Conservation (phyloP, 371 early-diverging fungal genomes). For the Rhizopus arrhizus region DNA sequence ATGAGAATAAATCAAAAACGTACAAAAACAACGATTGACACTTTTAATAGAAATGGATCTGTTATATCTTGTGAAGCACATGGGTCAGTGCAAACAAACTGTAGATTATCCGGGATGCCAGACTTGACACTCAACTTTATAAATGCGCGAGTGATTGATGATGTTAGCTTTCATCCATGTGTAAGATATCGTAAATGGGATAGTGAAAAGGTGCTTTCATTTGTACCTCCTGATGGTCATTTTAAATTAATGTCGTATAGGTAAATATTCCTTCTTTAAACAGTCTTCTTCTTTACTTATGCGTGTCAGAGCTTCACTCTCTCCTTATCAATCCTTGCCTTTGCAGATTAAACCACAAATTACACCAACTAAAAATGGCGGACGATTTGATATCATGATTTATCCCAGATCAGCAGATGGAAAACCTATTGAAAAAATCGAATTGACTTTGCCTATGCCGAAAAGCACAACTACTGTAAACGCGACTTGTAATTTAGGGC, state of each 20-base stretch:
- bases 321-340: conserved; percentile 64
- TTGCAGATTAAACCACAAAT: conserved; percentile 69
- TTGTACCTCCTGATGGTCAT: conserved; percentile 93
- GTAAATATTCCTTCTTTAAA: conserved; percentile 27
- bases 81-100: conserved; percentile 78
- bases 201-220: conserved; percentile 77
- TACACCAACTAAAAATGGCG: conserved; percentile 53
- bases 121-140: conserved; percentile 77
- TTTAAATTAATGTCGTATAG: conserved; percentile 87
- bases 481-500: conserved; percentile 67
- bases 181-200: conserved; percentile 82
- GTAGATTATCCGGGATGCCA: conserved; percentile 87
- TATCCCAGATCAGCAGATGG: conserved; percentile 68
- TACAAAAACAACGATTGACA: neutral
- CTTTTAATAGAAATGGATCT: conserved; percentile 59
- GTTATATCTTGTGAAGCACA: conserved; percentile 78
- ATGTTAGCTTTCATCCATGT: conserved; percentile 89
- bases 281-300: neutral
- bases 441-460: conserved; percentile 66
- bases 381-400: conserved; percentile 70
- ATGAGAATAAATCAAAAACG: conserved; percentile 17
- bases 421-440: conserved; percentile 69
- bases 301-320: conserved; percentile 57
- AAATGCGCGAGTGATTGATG: conserved; percentile 76
- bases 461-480: conserved; percentile 58